These are phyloP conservation scores for Petunia hybrid DNA, from an alignment of 305 asterid genomes.

Conservation along the genomic window DNA sequence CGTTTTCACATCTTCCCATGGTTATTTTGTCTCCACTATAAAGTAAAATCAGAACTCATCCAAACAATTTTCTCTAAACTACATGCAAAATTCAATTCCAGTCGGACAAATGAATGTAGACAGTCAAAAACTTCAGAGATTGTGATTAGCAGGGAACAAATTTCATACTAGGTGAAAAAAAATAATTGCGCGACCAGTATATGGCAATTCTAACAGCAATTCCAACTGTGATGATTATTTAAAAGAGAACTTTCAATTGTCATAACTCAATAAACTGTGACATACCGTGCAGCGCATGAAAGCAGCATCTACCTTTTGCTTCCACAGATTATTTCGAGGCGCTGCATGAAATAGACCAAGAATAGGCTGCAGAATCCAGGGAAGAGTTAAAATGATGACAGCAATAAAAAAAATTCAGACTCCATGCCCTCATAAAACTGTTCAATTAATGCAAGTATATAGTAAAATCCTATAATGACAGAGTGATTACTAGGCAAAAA, in stretches of 20 bases:
- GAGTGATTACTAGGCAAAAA: not conserved
- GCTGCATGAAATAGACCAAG: slow-evolving; percentile 75
- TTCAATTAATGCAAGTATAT: not conserved
- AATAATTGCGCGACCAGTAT: slow-evolving; percentile 4
- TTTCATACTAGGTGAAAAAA: slow-evolving; percentile 10
- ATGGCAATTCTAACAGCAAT: not conserved
- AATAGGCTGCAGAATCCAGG: slow-evolving; percentile 72
- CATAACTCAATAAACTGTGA: slow-evolving; percentile 19
- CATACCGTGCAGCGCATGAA: slow-evolving; percentile 68
- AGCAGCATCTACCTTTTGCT: slow-evolving; percentile 93
- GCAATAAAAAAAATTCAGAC: not conserved
- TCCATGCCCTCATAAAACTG: not conserved
- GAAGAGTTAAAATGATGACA: slow-evolving; percentile 23
- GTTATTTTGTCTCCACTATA: not conserved
- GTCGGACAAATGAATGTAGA: not conserved
- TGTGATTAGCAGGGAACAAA: slow-evolving; percentile 23
- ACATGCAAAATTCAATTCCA: not conserved
- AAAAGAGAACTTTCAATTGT: not conserved
- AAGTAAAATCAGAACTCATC: slow-evolving; percentile 13
- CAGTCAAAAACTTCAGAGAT: not conserved
- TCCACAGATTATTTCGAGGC: slow-evolving; percentile 83
- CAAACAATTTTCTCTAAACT: slow-evolving; percentile 1
- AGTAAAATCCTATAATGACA: not conserved
- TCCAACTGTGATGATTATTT: not conserved
- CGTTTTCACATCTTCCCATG: not conserved